These are phyloP conservation scores for Canavalia ensiformis DNA, from an alignment of 306 rosid genomes.

Conservation along the genomic window DNA sequence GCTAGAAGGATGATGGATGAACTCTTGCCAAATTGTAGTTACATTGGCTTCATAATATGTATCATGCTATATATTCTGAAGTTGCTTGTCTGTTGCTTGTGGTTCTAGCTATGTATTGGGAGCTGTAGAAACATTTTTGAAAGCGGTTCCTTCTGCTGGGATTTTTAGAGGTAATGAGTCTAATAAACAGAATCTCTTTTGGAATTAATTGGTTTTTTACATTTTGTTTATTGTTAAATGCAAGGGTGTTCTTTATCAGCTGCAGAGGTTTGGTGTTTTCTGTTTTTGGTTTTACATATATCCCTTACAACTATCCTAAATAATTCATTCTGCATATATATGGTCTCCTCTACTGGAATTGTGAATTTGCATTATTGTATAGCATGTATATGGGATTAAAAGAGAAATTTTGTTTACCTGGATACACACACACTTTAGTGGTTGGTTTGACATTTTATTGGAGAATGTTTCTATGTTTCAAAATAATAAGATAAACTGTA, in stretches of 20 bases:
- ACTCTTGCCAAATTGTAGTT: conserved; percentile 39
- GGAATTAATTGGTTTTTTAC: conserved; percentile 14
- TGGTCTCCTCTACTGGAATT: conserved; percentile 20
- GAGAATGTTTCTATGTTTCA: conserved; percentile 2
- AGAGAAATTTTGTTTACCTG: not conserved
- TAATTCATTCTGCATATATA: conserved; percentile 13
- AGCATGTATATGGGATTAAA: conserved; percentile 26
- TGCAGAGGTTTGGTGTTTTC: conserved; percentile 1
- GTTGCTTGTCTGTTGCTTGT: conserved; percentile 52
- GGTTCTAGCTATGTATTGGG: conserved; percentile 92
- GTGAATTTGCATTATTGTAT: conserved; percentile 14
- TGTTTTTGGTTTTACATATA: conserved; percentile 24
- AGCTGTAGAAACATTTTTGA: conserved; percentile 98
- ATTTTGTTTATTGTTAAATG: conserved; percentile 5
- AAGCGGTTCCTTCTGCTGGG: conserved; percentile 96
- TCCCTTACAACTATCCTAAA: not conserved
- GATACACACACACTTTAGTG: not conserved
- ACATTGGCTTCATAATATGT: conserved; percentile 36
- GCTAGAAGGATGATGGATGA: conserved; percentile 36
- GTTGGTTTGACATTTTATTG: conserved; percentile 24
- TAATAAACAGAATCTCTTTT: not conserved
- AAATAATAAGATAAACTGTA: conserved; percentile 12
- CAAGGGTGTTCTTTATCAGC: conserved; percentile 14
- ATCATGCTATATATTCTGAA: conserved; percentile 36
- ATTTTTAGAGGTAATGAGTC: conserved; percentile 81